These are phyloP conservation scores for Kwoniella europaea DNA, from an alignment of 768 basidiomycete genomes.

Conservation along the genomic window DNA sequence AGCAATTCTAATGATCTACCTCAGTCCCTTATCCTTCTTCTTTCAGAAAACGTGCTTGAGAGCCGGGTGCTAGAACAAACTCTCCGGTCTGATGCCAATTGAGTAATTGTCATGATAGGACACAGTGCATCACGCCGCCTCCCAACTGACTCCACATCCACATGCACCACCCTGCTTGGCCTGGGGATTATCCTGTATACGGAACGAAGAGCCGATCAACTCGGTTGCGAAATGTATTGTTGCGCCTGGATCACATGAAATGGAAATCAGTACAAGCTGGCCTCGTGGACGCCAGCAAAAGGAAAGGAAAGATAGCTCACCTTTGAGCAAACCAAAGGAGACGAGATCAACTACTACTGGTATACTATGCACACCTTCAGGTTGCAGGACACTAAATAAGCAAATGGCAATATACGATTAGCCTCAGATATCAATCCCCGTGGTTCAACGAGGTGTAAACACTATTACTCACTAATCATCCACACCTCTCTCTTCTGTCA, in stretches of 20 bases:
- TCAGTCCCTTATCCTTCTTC: too few relatives aligned
- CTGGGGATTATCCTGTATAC: constrained; percentile 82
- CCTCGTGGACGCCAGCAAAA: too few relatives aligned
- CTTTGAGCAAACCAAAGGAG: constrained; percentile 81
- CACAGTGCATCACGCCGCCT: constrained; percentile 60
- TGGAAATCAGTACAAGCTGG: neutral
- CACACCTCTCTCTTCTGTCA: constrained; percentile 66
- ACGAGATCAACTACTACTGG: constrained; percentile 79
- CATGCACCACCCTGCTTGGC: constrained; percentile 83
- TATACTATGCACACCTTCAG: constrained; percentile 47
- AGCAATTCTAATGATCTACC: too few relatives aligned
- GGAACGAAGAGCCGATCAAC: constrained; percentile 90
- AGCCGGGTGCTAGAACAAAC: too few relatives aligned
- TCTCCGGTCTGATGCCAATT: too few relatives aligned
- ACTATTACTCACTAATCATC: constrained; percentile 80
- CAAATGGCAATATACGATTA: neutral
- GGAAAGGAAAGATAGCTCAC: constrained; percentile 25
- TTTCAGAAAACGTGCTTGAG: too few relatives aligned
- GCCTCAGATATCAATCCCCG: neutral
- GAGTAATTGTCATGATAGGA: too few relatives aligned
- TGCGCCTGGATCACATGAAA: constrained; percentile 61
- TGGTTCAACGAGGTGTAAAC: neutral
- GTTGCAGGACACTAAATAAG: constrained; percentile 40
- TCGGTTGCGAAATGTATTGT: constrained; percentile 91
- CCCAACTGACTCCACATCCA: constrained; percentile 96